Base-by-base conservation (phyloP, 1,284 basidiomycete species). In the Ceratobasidium sp. region DNA sequence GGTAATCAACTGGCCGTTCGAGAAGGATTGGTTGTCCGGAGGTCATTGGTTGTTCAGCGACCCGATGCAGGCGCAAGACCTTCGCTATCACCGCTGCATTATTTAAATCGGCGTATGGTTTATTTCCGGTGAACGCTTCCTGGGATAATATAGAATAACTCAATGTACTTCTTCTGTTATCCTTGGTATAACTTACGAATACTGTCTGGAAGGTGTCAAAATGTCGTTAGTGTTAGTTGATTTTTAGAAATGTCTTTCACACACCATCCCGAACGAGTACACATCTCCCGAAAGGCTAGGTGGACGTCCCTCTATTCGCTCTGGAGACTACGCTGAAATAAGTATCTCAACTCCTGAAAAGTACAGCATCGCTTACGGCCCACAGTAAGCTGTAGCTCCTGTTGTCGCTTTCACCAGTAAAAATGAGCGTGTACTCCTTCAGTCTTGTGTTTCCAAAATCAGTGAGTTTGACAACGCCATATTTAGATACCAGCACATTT, bases 371-470 rank as follows among this genome's bases (percentile, higher is more conserved):
- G 50, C 41, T 47, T 24, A 69, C 66, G 11, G 66, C 17, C 53
- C 53, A 69, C 1, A 51, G 66, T 4, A 56, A 15, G 14, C 53
- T 27, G 19, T 57, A 14, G 9, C 45, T 51, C 1, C 48, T 24
- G 17, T 31, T 31, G 19, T 31, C 22, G 9, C n/a, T 44, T n/a
- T 15, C 51, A 53, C 54, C 54, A 2, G 31, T 69, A 41, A 69
- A 57, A 15, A 57, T 41, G 8, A 69, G 24, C 5, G 51, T 69
- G 47, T 47, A 36, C 9, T 56, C 19, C 41, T 54, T 47, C n/a
- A 69, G 19, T 7, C 4, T 2, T 19, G 41, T 54, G 33, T 57
- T 57, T 11, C 54, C 66, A 54, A 57, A 69, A 24, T 69, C 54
- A 4, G 41, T 29, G 9, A 57, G 66, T 19, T 47, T 54, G 4